Conservation (phyloP, 257 asterid species). For the Ilex asprella region DNA sequence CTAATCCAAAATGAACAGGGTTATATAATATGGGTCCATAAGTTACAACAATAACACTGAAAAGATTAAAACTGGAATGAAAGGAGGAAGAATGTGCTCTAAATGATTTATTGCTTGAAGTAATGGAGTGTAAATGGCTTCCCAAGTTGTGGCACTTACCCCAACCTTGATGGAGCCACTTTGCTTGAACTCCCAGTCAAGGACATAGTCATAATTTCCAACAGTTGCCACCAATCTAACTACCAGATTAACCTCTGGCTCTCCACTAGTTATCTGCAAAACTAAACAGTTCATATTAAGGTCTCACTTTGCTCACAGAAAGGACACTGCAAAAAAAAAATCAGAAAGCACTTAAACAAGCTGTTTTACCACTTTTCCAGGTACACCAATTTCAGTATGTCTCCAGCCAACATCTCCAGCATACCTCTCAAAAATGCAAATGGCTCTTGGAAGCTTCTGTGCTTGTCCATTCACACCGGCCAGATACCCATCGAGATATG, state of each 20-base stretch:
- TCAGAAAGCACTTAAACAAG: too few relatives aligned
- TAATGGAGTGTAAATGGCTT: too few relatives aligned
- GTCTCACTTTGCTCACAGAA: background rate
- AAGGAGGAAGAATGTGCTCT: too few relatives aligned
- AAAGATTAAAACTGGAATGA: too few relatives aligned
- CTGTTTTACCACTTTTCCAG: conserved; percentile 43
- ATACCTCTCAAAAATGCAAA: conserved; percentile 54
- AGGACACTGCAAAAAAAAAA: too few relatives aligned
- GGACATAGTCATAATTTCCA: conserved; percentile 67
- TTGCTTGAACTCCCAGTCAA: conserved; percentile 83
- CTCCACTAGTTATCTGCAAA: conserved; percentile 47
- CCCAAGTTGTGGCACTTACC: conserved; percentile 27
- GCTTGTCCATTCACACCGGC: conserved; percentile 47
- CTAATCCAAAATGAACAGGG: too few relatives aligned
- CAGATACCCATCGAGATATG: conserved; percentile 54
- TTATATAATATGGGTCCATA: too few relatives aligned
- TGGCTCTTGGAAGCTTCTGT: conserved; percentile 29
- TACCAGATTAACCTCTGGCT: conserved; percentile 45
- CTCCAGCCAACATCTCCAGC: conserved; percentile 62
- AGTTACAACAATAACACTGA: too few relatives aligned
- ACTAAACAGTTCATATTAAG: background rate
- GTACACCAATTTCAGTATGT: conserved; percentile 65
- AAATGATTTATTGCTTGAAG: too few relatives aligned
- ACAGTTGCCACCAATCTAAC: conserved; percentile 72
- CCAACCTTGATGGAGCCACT: conserved; percentile 59